Base-by-base conservation (phyloP, 345 rosid genomes). In the Arabidopsis suecica region DNA sequence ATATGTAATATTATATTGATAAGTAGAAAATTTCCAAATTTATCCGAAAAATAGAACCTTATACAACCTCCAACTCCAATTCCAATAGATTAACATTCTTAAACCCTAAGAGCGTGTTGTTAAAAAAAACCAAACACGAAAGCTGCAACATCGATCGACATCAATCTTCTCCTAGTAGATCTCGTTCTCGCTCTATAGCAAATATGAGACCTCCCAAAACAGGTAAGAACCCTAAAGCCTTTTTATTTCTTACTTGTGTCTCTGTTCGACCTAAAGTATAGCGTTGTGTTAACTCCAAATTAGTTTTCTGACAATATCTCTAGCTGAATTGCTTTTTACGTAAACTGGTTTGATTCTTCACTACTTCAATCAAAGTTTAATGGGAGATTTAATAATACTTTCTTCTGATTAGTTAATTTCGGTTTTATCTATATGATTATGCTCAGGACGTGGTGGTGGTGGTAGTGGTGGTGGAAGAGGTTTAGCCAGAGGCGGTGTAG, bases 371-470 rank as follows among this genome's bases (percentile, higher is more conserved):
- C 12, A 25, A n/a, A 16, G 55, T 64, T 30, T 48, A 37, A 12
- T 36, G 18, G 6, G 16, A 51, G 47, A 51, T 67, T 33, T 50
- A 18, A 2, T 51, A 7, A 34, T 14, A 51, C 23, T 13, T 34
- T 23, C 4, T 33, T 33, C 33, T 68, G 8, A 34, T 7, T 50
- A 20, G 1, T 20, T 34, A 18, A 2, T 36, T 34, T 61, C 13
- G n/a, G 48, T 41, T 36, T 57, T 57, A 2, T n/a, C 4, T n/a
- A 34, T 34, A 34, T 34, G 44, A 36, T 58, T 38, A 36, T 50
- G 42, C 30, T 57, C 57, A 70, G 45, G 74, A 69, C 41, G 64
- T 51, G 60, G 61, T 67, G 61, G 61, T 34, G 45, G 83, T 86
- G 97, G 68, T 4, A 9, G 54, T 2, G 25, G 55, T 7, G 11